A percentile compares a stretch with the other conserved stretches of the same genome.
These are phyloP conservation scores for Aureobasidium sp. DNA, from an alignment of 2,329 filamentous ascomycete genomes.

Conservation along the genomic window DNA sequence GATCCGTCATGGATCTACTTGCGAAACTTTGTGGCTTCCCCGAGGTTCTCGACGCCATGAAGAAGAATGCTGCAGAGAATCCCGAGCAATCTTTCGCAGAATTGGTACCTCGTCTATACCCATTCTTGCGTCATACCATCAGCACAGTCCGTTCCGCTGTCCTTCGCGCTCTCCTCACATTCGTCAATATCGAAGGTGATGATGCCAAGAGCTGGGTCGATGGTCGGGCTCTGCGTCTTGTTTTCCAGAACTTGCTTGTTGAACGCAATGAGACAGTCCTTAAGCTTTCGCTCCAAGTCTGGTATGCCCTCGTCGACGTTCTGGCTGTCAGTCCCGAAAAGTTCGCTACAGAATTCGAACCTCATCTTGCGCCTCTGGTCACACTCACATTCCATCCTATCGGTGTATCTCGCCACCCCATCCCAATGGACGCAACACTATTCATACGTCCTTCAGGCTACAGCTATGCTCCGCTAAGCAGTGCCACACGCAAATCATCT, in stretches of 20 bases:
- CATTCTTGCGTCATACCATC: constrained; percentile 94
- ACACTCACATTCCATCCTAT: constrained; percentile 82
- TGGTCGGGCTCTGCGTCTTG: constrained; percentile 74
- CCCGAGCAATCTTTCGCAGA: constrained; percentile 84
- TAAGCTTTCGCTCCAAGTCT: constrained; percentile 76
- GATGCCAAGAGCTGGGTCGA: constrained; percentile 84
- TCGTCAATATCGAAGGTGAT: constrained; percentile 75
- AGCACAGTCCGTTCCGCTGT: constrained; percentile 91
- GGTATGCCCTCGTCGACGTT: constrained; percentile 66
- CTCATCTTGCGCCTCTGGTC: constrained; percentile 73
- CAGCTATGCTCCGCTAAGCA: constrained; percentile 54
- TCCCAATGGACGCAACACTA: constrained; percentile 81
- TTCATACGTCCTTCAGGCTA: constrained; percentile 92
- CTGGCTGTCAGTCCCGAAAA: constrained; percentile 52
- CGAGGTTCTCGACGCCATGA: constrained; percentile 89
- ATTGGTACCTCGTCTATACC: constrained; percentile 86
- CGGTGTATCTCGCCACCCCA: constrained; percentile 79
- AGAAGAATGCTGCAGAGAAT: constrained; percentile 72
- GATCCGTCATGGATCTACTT: constrained; percentile 95
- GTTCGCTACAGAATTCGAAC: constrained; percentile 64
- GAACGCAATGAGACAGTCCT: constrained; percentile 81
- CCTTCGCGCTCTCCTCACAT: constrained; percentile 83
- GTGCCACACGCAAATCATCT: constrained; percentile 30
- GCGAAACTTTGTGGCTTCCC: constrained; percentile 94
- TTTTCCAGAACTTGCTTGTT: constrained; percentile 92